phyloP scores from a whole-genome alignment of 306 rosid genomes.

The Quercus dentata region DNA sequence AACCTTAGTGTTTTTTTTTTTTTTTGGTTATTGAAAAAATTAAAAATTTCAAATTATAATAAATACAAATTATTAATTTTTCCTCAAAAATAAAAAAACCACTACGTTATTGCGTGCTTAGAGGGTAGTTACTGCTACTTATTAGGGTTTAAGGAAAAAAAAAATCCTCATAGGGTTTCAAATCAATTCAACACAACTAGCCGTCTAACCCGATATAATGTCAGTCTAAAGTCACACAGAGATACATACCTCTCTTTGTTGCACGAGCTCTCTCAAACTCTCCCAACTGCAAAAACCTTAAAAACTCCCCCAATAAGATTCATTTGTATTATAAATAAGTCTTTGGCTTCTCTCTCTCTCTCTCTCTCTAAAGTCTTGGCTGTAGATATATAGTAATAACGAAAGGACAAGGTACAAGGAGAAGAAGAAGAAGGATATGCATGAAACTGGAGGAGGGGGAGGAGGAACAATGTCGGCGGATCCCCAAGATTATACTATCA shows the following conservation, averaged over 20 bases:
- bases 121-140: too few relatives aligned
- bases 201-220: too few relatives aligned
- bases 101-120: fast-evolving
- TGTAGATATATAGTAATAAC: not conserved
- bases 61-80: too few relatives aligned
- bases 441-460: slow-evolving; percentile 28
- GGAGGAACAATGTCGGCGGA: slow-evolving; percentile 54
- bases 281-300: not conserved
- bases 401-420: not conserved
- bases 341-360: not conserved
- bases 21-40: fast-evolving
- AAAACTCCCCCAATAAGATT: not conserved
- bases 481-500: slow-evolving; percentile 60
- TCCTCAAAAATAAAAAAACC: fast-evolving
- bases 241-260: too few relatives aligned
- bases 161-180: too few relatives aligned
- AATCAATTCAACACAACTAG: too few relatives aligned
- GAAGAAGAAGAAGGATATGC: slow-evolving; percentile 22
- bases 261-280: too few relatives aligned
- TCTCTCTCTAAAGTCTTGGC: too few relatives aligned
- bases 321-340: not conserved
- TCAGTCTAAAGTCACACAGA: too few relatives aligned
- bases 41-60: too few relatives aligned
- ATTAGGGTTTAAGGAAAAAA: slow-evolving; percentile 29
- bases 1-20: too few relatives aligned